Base-by-base conservation (phyloP, 805 yeast genomes). In the Kazachstania africana region DNA sequence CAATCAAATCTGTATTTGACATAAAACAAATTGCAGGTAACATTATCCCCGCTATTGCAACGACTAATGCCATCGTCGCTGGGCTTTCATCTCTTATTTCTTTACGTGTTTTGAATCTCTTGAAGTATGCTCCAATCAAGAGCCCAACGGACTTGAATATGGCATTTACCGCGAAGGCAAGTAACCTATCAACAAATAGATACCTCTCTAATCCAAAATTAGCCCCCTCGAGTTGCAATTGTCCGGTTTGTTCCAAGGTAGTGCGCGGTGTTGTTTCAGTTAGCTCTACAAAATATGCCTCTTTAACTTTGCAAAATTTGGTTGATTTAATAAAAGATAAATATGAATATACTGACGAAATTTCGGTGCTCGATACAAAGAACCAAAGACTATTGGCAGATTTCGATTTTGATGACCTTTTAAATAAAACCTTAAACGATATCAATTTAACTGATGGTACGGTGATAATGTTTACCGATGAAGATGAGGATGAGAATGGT, bases 1-100 rank as follows among this genome's bases (percentile, higher is more conserved):
- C 75, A 21, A 43, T 63, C 31, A 78, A 79, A 49, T 66, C 91
- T 3, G 77, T 81, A 37, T 91, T 93, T 50, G 94, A 84, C 37
- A 72, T 81, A 38, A 91, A 91, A 53, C 93, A 81, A 47, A 85
- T 88, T 40, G 98, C 98, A 0, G 99, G 99, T 5, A 91, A 88
- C 55, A 91, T 91, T 45, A 91, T 91, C 25, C 98, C 99, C 0
- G 98, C 98, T 0, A 87, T 93, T 44, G 97, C 98, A 5, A 91
- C 98, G 2, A 88, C 96, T 3, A 91, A 91, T 54, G 97, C 98
- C 1, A 78, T 91, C 10, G 77, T 91, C 44, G 85, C 95, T 0
- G 98, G 98, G 0, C 69, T 84, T 42, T 78, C 91, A 12, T 76
- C 85, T 3, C 52, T 88, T 24, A 72, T 78, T 24, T 79, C 94